phyloP scores from a whole-genome alignment of 2,329 filamentous ascomycete species.

The Neocucurbitaria cava region DNA sequence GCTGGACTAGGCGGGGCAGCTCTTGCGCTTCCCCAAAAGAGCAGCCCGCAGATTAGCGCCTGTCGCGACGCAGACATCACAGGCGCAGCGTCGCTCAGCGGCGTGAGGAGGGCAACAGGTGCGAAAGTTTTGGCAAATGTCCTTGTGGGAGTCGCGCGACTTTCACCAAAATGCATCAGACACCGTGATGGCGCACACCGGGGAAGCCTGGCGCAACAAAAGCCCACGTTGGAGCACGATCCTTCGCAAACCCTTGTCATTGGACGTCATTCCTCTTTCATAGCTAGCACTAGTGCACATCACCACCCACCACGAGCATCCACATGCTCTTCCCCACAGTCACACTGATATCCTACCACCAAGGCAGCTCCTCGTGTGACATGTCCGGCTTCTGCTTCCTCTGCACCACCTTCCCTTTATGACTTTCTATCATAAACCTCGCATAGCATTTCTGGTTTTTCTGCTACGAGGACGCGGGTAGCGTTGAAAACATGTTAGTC shows the following conservation, averaged over 20 bases:
- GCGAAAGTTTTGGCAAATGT: background rate
- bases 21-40: slow-evolving; percentile 29
- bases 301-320: background rate
- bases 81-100: slow-evolving; percentile 2
- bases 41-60: slow-evolving; percentile 37
- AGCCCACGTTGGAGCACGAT: slow-evolving; percentile 29
- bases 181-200: slow-evolving; percentile 29
- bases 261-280: slow-evolving; percentile 27
- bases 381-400: background rate
- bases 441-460: too few species aligned
- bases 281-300: slow-evolving; percentile 5
- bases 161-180: slow-evolving; percentile 21
- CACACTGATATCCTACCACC: background rate
- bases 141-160: slow-evolving; percentile 12
- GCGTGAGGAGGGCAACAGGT: background rate
- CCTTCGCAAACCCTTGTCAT: slow-evolving; percentile 24
- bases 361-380: slow-evolving; percentile 4
- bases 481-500: too few species aligned
- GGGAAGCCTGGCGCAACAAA: slow-evolving; percentile 15
- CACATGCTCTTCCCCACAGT: slow-evolving; percentile 12
- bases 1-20: slow-evolving; percentile 37
- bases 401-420: too few species aligned
- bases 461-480: too few species aligned
- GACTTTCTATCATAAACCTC: too few species aligned
- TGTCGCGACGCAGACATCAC: slow-evolving; percentile 33